A percentile compares a stretch with the other conserved stretches of the same genome.
Conservation (phyloP, 768 basidiomycete species). For the Russula abietina region DNA sequence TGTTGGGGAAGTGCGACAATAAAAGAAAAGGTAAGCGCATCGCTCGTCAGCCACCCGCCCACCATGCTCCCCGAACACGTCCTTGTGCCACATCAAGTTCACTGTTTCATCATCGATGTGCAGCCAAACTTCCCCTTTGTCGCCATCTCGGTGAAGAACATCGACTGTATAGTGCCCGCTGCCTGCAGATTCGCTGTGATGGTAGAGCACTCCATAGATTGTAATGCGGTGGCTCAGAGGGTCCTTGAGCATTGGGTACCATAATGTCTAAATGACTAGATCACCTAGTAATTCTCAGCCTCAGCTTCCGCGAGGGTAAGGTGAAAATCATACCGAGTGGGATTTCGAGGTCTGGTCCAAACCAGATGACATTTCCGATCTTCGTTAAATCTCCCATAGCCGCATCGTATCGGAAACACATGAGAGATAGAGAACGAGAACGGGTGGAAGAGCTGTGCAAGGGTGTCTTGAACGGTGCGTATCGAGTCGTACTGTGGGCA, state of each 20-base stretch:
- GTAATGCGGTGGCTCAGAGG: constrained; percentile 50
- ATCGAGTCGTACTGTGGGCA: too few relatives aligned
- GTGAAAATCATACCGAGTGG: constrained; percentile 46
- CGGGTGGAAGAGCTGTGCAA: constrained; percentile 69
- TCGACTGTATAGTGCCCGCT: too few relatives aligned
- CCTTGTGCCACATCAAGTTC: too few relatives aligned
- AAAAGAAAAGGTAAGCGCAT: too few relatives aligned
- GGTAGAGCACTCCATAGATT: constrained; percentile 89
- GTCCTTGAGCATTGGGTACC: constrained; percentile 37
- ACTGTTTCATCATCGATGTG: too few relatives aligned
- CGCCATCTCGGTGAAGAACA: too few relatives aligned
- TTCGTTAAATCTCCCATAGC: constrained; percentile 74
- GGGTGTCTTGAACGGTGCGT: constrained; percentile 77
- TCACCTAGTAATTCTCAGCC: not conserved
- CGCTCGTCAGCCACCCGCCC: too few relatives aligned
- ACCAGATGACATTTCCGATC: constrained; percentile 72
- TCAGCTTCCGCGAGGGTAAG: not conserved
- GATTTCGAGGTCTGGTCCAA: constrained; percentile 72
- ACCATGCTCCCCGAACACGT: too few relatives aligned
- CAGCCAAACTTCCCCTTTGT: too few relatives aligned
- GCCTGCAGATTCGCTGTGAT: constrained; percentile 91
- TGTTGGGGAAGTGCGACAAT: too few relatives aligned
- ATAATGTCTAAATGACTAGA: too few relatives aligned
- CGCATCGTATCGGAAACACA: constrained; percentile 83
- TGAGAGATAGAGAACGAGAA: constrained; percentile 83